A percentile compares a stretch with the other conserved stretches of the same genome.
Evolutionary conservation across 352 stramenopile species (phyloP).

Genomic region (Phytophthora crassamura): DNA sequence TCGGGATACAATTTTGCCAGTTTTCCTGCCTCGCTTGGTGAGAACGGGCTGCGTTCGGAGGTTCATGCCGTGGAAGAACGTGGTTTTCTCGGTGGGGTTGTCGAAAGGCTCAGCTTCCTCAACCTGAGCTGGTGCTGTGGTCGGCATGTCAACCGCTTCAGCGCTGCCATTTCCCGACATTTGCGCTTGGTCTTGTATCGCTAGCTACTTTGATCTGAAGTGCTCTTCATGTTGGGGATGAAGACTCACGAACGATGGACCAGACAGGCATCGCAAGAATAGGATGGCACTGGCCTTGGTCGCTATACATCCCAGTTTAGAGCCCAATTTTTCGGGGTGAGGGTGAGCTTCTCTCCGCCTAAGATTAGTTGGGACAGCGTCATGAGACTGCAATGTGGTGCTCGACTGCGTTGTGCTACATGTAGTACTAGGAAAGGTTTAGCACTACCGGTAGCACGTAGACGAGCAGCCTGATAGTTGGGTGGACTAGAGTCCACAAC

Average conservation of each 20-base stretch:
- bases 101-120: slow-evolving; percentile 18
- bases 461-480: too few relatives aligned
- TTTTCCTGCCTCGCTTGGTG: slow-evolving; percentile 78
- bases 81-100: slow-evolving; percentile 7
- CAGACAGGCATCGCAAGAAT: slow-evolving; percentile 22
- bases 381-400: too few relatives aligned
- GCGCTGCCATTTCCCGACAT: slow-evolving; percentile 19
- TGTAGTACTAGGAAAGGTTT: too few relatives aligned
- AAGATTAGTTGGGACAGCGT: slow-evolving; percentile 18
- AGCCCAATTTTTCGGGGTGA: slow-evolving; percentile 15
- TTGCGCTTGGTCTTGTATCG: neutral
- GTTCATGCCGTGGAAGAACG: slow-evolving; percentile 70
- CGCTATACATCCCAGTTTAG: slow-evolving; percentile 12
- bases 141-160: slow-evolving; percentile 6
- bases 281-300: neutral
- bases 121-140: neutral
- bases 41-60: slow-evolving; percentile 70
- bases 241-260: neutral
- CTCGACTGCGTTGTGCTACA: too few relatives aligned
- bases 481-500: too few relatives aligned
- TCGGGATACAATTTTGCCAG: slow-evolving; percentile 68
- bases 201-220: slow-evolving; percentile 14
- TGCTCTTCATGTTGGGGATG: slow-evolving; percentile 2
- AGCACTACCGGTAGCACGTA: too few relatives aligned
- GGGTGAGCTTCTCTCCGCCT: neutral